Base-by-base conservation (phyloP, 1,284 basidiomycete genomes). In the Golubevia pallescens region DNA sequence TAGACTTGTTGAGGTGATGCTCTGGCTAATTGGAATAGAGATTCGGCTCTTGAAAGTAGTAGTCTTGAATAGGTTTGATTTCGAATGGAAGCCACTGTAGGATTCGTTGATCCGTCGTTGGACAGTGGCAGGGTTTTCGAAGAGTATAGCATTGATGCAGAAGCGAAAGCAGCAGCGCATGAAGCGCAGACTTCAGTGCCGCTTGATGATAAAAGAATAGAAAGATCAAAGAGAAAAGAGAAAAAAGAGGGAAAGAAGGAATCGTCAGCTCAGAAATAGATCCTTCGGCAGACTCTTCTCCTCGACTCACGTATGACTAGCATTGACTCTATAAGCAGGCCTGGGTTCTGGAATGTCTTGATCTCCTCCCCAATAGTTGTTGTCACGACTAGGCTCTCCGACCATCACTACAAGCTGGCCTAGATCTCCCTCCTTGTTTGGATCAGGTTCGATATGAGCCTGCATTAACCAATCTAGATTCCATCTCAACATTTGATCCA, bases 301-400 rank as follows among this genome's bases (percentile, higher is more conserved):
- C 2, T 16, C 8, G 42, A 48, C 42, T 48, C 42, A 48, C 8
- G 78, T 76, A 19, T 70, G 74, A 14, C 68, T 52, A 6, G 68
- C 62, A 0, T 68, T 73, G 56, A 80, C 58, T 61, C 60, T 65
- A 63, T 70, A 80, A 38, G 73, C 64, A 0, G 74, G 63, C n/a
- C 78, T 72, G 20, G 69, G 65, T 16, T 32, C 58, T 2, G 78
- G 78, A 51, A 80, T 80, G 61, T 67, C 57, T 13, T 57, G 70
- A 58, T 78, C 78, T 2, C 73, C 72, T 8, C 78, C 76, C 78
- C 78, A 80, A 58, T 80, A 80, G 23, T 71, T 65, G 28, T 72
- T 56, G 42, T 74, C 71, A 42, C 62, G 23, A 59, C 38, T 58
- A 14, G 70, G 67, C 21, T 71, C 70, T 61, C 73, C 77, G 28